Conservation (phyloP, 1,284 basidiomycete species). For the Cronartium quercuum region DNA sequence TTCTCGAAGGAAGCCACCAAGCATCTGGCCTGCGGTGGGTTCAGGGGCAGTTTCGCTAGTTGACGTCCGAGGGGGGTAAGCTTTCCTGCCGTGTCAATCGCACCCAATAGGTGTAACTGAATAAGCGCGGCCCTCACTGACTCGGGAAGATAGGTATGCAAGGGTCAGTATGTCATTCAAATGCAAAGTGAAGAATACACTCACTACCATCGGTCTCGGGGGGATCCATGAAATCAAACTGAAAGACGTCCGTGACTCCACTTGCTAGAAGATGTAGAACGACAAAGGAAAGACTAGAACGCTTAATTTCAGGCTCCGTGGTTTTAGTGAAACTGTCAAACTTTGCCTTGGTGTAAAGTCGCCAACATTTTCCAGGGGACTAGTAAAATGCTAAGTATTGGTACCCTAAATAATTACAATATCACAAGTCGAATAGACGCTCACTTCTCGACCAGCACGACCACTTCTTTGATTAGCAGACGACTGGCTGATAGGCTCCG, state of each 20-base stretch:
- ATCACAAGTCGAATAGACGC: conserved; percentile 40
- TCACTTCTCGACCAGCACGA: conserved; percentile 80
- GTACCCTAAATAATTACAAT: not conserved
- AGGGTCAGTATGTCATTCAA: not conserved
- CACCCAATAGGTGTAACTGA: conserved; percentile 67
- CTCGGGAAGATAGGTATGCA: not conserved
- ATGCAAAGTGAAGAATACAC: conserved; percentile 45
- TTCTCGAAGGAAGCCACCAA: conserved; percentile 66
- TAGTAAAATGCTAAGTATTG: conserved; percentile 46
- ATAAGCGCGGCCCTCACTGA: conserved; percentile 65
- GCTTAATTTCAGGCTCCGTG: conserved; percentile 76
- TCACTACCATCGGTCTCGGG: conserved; percentile 66
- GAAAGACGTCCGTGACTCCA: conserved; percentile 64
- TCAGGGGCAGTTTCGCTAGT: conserved; percentile 78
- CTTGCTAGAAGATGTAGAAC: conserved; percentile 64
- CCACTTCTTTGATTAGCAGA: conserved; percentile 83
- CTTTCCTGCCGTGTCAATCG: conserved; percentile 57
- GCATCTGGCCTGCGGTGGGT: conserved; percentile 70
- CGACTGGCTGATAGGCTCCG: conserved; percentile 71
- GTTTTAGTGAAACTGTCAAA: conserved; percentile 63
- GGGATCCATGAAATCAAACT: conserved; percentile 75
- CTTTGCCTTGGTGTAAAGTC: conserved; percentile 74
- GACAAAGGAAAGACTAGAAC: conserved; percentile 73
- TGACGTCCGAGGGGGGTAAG: conserved; percentile 66
- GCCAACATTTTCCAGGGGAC: conserved; percentile 75